A percentile compares a stretch with the other conserved stretches of the same genome.
Evolutionary conservation across 2,329 filamentous ascomycete species (phyloP).

Genomic region (Sporothrix euskadiensis): DNA sequence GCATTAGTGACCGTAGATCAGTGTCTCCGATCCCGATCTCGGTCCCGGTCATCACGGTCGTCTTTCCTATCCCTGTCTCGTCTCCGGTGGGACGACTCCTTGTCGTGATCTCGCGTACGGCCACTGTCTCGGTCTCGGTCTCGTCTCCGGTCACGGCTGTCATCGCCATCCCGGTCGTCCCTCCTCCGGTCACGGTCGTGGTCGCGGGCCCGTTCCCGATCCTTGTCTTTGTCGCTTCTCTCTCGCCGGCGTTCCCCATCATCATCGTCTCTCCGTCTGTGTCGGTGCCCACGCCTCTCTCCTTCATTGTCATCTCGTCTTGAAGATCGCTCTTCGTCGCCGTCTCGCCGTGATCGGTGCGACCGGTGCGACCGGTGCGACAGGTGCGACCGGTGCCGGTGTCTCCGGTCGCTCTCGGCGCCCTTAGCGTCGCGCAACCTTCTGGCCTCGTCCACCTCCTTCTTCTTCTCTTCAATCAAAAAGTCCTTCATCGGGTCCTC

Average conservation of each 20-base stretch:
- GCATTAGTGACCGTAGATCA: neutral
- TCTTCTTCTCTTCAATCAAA: conserved; percentile 85
- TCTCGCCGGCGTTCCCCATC: neutral
- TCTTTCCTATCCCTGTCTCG: conserved; percentile 17
- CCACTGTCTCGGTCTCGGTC: conserved; percentile 30
- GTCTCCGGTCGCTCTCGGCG: conserved; percentile 41
- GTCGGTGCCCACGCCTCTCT: conserved; percentile 37
- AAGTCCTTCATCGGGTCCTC: conserved; percentile 98
- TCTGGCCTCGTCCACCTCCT: conserved; percentile 74
- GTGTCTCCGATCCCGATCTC: neutral
- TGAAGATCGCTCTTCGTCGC: conserved; percentile 31
- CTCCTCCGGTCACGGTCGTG: conserved; percentile 33
- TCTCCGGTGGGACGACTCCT: conserved; percentile 27
- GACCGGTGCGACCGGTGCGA: conserved; percentile 41
- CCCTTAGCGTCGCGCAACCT: conserved; percentile 53
- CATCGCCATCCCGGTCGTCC: conserved; percentile 31
- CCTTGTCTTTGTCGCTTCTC: conserved; percentile 29
- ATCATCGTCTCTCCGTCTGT: conserved; percentile 34
- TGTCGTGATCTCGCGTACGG: conserved; percentile 11
- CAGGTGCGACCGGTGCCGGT: conserved; percentile 48
- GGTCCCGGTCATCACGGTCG: neutral
- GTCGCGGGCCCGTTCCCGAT: conserved; percentile 31
- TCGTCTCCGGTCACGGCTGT: conserved; percentile 34
- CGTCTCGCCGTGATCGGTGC: conserved; percentile 32
- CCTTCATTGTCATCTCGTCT: conserved; percentile 32